Evolutionary conservation across 1,284 basidiomycete genomes (phyloP), one percentile per base, ranked within the genome.

Genomic region (Marasmius sp.): DNA sequence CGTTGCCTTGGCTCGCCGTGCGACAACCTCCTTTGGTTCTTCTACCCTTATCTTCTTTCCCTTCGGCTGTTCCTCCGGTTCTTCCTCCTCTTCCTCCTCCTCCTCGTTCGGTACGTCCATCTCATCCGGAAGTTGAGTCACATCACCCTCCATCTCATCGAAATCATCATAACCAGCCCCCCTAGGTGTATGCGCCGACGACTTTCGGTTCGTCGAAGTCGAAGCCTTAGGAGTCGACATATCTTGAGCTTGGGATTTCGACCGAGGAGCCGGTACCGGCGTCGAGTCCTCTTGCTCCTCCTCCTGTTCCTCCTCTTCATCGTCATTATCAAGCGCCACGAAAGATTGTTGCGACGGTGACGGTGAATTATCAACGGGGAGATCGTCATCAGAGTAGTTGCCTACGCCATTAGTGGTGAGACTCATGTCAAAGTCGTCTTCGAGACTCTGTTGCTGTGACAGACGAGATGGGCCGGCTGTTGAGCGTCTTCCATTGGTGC

Each of bases 61-160:
- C 52, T 70, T 68, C 16, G 70, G 70, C 49, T 76, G 75, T 7
- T 74, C 75, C 18, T 74, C 70, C 14, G 70, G 67, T 33, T 75
- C 72, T 39, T 75, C 78, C 14, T 77, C 77, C 78, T 75, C 48
- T 60, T 59, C 36, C 59, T 60, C 22, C 50, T 57, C 18, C 53
- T 77, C 76, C 43, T 54, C 52, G 7, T 34, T 6, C 34, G 50
- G 50, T 27, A 27, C 50, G 27, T 80, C 78, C 47, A 81, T 69
- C 12, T 75, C 77, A n/a, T 74, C 70, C n/a, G 80, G 64, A n/a
- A 80, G 83, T 22, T 77, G 77, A 1, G 76, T 79, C 58, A 86
- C 84, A 38, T 86, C 85, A 18, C 85, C 81, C 60, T 89, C 87
- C 36, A 83, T 1, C 3, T 54, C 66, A 1, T 75, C 77, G 10